Conservation (phyloP, 345 rosid genomes). For the Salix exigua region DNA sequence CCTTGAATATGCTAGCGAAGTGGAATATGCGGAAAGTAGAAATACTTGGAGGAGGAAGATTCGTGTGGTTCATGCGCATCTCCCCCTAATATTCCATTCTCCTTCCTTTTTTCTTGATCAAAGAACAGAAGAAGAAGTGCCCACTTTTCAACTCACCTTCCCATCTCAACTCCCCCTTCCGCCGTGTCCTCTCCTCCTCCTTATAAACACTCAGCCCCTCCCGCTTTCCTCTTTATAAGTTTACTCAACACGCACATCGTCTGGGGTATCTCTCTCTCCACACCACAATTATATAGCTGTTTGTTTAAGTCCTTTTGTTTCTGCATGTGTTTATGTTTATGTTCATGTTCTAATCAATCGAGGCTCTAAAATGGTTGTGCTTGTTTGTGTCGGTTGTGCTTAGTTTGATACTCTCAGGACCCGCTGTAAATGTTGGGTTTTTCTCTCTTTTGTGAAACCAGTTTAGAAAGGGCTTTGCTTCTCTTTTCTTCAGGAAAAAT, state of each 20-base stretch:
- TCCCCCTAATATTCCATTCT: slow-evolving; percentile 3
- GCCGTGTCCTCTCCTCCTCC: no score
- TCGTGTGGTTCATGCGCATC: slow-evolving; percentile 14
- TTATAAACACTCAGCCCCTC: not conserved
- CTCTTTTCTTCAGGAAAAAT: not conserved
- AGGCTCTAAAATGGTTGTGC: not conserved
- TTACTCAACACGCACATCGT: not conserved
- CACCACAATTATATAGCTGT: not conserved
- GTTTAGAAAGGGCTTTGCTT: not conserved
- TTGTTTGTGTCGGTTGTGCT: not conserved
- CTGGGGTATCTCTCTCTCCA: not conserved
- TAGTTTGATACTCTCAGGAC: not conserved
- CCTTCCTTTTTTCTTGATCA: not conserved
- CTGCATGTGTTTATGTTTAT: not conserved
- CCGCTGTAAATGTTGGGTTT: not conserved
- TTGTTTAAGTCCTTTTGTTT: not conserved
- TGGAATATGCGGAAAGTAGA: slow-evolving; percentile 11
- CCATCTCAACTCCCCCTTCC: not conserved
- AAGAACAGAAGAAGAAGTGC: not conserved
- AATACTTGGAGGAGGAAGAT: slow-evolving; percentile 16
- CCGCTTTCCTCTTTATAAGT: not conserved
- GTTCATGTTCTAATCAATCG: not conserved
- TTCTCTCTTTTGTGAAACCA: not conserved
- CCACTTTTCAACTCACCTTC: not conserved
- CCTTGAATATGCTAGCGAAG: not conserved